phyloP scores from a whole-genome alignment of 306 rosid species.

The Lathyrus sativus region DNA sequence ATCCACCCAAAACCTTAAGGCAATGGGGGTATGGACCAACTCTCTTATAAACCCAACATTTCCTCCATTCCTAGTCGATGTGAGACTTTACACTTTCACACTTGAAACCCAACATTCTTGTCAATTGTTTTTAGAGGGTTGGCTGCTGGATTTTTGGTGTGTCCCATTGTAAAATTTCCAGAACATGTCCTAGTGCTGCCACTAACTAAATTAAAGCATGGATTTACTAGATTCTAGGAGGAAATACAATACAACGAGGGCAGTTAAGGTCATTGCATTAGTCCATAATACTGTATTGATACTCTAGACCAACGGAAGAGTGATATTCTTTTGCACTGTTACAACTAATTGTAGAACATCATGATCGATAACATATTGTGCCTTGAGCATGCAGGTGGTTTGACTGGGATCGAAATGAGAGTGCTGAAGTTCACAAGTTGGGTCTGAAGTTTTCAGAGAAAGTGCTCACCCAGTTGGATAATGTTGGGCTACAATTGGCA shows the following conservation, averaged over 20 bases:
- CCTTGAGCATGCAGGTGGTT: slow-evolving; percentile 61
- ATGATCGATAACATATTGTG: slow-evolving; percentile 17
- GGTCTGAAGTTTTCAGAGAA: slow-evolving; percentile 56
- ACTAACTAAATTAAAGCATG: slow-evolving; percentile 25
- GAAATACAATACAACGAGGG: slow-evolving; percentile 3
- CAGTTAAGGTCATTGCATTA: slow-evolving; percentile 24
- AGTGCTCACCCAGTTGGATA: slow-evolving; percentile 54
- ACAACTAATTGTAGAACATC: slow-evolving; percentile 19
- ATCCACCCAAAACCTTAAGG: too few species aligned
- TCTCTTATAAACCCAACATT: too few species aligned
- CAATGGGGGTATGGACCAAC: too few species aligned
- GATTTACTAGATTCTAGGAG: slow-evolving; percentile 7
- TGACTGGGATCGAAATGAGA: slow-evolving; percentile 54
- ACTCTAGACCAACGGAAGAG: not conserved
- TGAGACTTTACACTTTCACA: too few species aligned
- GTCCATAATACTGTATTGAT: slow-evolving; percentile 16
- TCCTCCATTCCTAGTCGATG: too few species aligned
- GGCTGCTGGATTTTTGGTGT: slow-evolving; percentile 23
- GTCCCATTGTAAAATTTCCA: slow-evolving; percentile 25
- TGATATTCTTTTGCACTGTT: slow-evolving; percentile 9
- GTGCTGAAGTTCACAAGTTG: slow-evolving; percentile 45
- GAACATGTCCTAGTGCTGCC: slow-evolving; percentile 28
- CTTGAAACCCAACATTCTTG: too few species aligned
- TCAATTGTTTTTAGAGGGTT: slow-evolving; percentile 11
- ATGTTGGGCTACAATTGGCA: slow-evolving; percentile 81